Evolutionary conservation across 345 rosid genomes (phyloP), one percentile per base, ranked within the genome.

Genomic region (Gossypium anomalum): DNA sequence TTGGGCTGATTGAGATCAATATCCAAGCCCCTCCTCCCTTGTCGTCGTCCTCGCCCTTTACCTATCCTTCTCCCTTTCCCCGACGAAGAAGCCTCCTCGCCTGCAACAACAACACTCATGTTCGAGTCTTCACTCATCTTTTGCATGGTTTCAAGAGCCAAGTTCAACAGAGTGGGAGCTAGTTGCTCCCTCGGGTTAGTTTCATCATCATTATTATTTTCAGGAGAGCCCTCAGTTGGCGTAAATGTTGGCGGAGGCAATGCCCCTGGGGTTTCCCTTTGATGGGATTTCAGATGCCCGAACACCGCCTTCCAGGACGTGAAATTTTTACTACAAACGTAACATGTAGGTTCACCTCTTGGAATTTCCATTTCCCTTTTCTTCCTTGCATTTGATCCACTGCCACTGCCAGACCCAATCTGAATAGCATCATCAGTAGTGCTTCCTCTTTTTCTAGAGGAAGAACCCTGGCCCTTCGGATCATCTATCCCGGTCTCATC

Each of bases 211-310:
- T 44, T 12, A 1, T 41, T 59, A 51, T 20, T 48, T n/a, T 59
- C 45, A 9, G 76, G 76, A 9, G 55, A 73, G 10, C 67, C 68
- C 17, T 59, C 25, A 0, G 76, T 43, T 15, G 65, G 67, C 11
- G 65, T 60, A 48, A 73, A 73, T n/a, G 22, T 7, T 16, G 76
- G 76, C 3, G 76, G 76, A 7, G 76, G 76, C 9, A 73, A 73
- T 9, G 76, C 76, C n/a, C 76, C 76, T 3, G 67, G 76, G 25
- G 45, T 59, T 17, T 19, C 5, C 57, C 76, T 73, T 4, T 0
- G 44, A 13, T 73, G 76, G 55, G 76, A 25, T 29, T 67, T 73
- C 1, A 73, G 56, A 59, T 73, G 76, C 2, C 76, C 76, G 13
- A 73, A 73, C 57, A 73, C 67, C 2, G 57, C 76, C 47, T 60